phyloP scores from a whole-genome alignment of 2,329 filamentous ascomycete species.

The Colletotrichum liriopes region DNA sequence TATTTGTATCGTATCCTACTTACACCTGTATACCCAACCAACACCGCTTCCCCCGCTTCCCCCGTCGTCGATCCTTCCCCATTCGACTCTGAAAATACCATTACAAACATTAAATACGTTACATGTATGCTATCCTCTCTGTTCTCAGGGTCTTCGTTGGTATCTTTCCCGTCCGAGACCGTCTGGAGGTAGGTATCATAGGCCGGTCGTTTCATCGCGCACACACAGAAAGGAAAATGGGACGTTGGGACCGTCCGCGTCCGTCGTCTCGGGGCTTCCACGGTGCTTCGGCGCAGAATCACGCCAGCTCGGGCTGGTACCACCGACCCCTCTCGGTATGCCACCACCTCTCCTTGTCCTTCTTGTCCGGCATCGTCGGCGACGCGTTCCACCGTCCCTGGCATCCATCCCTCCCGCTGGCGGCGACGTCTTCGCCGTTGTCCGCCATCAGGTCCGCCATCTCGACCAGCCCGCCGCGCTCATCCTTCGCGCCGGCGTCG shows the following conservation, averaged over 20 bases:
- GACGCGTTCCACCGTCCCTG: slow-evolving; percentile 64
- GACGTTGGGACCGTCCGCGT: neutral
- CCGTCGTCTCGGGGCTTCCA: neutral
- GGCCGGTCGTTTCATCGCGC: slow-evolving; percentile 5
- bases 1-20: neutral
- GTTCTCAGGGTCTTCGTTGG: neutral
- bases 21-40: neutral
- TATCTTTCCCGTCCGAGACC: slow-evolving; percentile 27
- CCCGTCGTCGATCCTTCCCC: neutral
- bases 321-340: slow-evolving; percentile 66
- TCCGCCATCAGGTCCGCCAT: slow-evolving; percentile 66
- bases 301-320: slow-evolving; percentile 48
- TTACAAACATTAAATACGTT: slow-evolving; percentile 31
- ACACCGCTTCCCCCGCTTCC: too few relatives aligned
- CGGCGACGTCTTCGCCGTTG: slow-evolving; percentile 60
- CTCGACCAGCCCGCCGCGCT: slow-evolving; percentile 69
- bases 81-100: neutral
- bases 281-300: neutral
- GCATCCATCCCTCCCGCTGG: slow-evolving; percentile 56
- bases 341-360: slow-evolving; percentile 66
- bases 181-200: slow-evolving; percentile 26
- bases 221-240: neutral
- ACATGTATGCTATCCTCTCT: slow-evolving; percentile 1
- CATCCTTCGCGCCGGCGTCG: slow-evolving; percentile 70
- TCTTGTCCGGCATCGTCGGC: slow-evolving; percentile 58